Conservation (phyloP, 73 alveolate species). For the Symbiodinium natans region DNA sequence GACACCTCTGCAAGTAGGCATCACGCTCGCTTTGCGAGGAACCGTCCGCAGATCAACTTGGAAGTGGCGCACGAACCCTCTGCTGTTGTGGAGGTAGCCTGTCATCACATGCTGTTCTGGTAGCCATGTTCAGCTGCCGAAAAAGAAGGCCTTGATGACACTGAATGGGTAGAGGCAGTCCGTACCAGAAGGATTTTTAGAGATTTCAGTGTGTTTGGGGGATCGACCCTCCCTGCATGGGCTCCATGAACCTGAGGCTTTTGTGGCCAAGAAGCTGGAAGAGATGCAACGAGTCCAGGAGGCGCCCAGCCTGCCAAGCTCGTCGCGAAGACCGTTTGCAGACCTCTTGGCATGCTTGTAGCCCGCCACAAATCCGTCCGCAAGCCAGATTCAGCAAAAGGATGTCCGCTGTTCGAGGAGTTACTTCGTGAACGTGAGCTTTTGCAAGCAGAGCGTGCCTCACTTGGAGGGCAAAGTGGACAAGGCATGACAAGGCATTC, state of each 20-base stretch:
- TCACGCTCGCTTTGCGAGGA: neutral
- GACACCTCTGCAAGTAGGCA: too few species aligned
- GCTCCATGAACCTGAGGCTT: neutral
- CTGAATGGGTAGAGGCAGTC: too few species aligned
- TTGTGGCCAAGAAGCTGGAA: slow-evolving; percentile 26
- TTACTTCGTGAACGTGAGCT: slow-evolving; percentile 26
- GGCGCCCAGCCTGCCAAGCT: neutral
- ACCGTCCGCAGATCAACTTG: slow-evolving; percentile 27
- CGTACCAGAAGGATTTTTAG: neutral
- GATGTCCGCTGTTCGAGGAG: too few species aligned
- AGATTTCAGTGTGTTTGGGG: neutral
- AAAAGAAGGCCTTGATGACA: too few species aligned
- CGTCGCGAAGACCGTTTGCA: too few species aligned
- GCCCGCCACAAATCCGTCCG: too few species aligned
- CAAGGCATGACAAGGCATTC: too few species aligned
- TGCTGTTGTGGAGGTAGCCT: slow-evolving; percentile 12
- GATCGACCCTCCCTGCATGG: too few species aligned
- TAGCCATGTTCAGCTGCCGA: too few species aligned
- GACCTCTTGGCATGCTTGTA: too few species aligned
- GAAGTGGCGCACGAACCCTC: slow-evolving; percentile 53
- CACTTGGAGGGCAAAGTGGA: neutral
- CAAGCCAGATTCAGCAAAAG: too few species aligned
- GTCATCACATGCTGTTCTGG: too few species aligned
- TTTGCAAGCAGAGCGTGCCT: slow-evolving; percentile 3
- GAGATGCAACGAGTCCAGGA: slow-evolving; percentile 31